Conservation (phyloP, 78 protist genomes). For the Creolimax fragrantissima region DNA sequence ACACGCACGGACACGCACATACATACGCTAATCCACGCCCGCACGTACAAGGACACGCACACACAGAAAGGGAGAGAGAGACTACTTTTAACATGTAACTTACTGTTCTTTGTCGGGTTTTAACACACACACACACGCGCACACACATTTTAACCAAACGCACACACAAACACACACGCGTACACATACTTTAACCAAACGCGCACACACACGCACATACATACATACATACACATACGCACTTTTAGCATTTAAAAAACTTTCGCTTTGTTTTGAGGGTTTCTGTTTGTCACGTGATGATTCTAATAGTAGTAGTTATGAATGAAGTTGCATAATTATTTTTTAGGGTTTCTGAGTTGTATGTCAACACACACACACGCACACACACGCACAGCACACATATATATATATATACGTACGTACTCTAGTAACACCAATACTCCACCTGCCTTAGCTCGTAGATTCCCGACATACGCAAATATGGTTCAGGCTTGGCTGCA, state of each 20-base stretch:
- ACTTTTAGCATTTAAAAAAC: constrained; percentile 94
- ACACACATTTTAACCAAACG: constrained; percentile 4
- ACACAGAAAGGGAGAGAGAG: too few relatives aligned
- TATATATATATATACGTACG: too few relatives aligned
- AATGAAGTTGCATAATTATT: constrained; percentile 2
- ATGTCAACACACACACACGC: background rate
- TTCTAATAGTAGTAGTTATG: constrained; percentile 78
- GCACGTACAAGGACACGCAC: background rate
- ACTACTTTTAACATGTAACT: too few relatives aligned
- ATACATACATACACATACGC: constrained; percentile 71
- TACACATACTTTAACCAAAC: constrained; percentile 75
- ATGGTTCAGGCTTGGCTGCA: constrained; percentile 4
- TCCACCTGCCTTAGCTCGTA: too few relatives aligned
- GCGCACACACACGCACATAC: too few relatives aligned
- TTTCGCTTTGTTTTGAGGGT: constrained; percentile 46
- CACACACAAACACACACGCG: constrained; percentile 23
- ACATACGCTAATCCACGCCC: background rate
- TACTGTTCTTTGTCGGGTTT: too few relatives aligned
- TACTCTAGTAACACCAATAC: too few relatives aligned
- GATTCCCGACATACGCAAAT: too few relatives aligned
- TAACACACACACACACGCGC: too few relatives aligned
- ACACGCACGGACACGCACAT: background rate
- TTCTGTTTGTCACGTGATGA: constrained; percentile 83
- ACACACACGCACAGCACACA: too few relatives aligned
- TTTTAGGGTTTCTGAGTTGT: background rate